Percentiles rank a stretch among this genome's conserved stretches.
Evolutionary conservation across 805 yeast genomes (phyloP).

Genomic region (Blastobotrys peoriensis): DNA sequence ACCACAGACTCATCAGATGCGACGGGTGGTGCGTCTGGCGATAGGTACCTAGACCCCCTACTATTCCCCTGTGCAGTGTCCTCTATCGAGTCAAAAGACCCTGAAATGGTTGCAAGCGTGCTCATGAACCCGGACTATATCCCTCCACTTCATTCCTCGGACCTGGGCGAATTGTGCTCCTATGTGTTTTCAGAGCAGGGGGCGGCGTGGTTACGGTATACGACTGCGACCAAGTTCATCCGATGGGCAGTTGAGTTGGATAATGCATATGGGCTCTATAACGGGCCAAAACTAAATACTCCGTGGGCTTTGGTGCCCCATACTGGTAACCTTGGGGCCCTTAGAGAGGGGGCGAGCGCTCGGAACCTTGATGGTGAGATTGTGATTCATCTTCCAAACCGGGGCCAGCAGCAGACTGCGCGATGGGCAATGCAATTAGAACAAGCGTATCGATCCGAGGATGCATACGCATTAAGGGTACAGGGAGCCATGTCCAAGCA

Average conservation of each 20-base stretch:
- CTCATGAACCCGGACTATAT: constrained; percentile 21
- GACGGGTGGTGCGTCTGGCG: background rate
- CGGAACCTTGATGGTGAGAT: background rate
- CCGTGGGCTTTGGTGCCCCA: background rate
- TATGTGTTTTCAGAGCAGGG: constrained; percentile 24
- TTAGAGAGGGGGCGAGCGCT: background rate
- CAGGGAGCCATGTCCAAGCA: background rate
- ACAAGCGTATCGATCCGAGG: constrained; percentile 19
- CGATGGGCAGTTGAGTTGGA: constrained; percentile 13
- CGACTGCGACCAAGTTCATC: constrained; percentile 21
- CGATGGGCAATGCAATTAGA: constrained; percentile 24
- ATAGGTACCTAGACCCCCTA: constrained; percentile 8
- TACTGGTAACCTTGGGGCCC: background rate
- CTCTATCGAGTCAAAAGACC: constrained; percentile 7
- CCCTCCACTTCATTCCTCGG: constrained; percentile 17
- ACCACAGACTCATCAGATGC: background rate
- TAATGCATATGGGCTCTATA: background rate
- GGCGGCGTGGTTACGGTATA: constrained; percentile 22
- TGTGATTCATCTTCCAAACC: background rate
- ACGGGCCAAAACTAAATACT: background rate
- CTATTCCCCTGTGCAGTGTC: constrained; percentile 19
- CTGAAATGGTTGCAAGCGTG: constrained; percentile 23
- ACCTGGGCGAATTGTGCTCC: constrained; percentile 15
- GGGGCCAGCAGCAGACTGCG: constrained; percentile 18
- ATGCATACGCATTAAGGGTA: constrained; percentile 9